Evolutionary conservation across 129 eudicot species (phyloP).

Genomic region (Rutidosis leptorrhynchoides): DNA sequence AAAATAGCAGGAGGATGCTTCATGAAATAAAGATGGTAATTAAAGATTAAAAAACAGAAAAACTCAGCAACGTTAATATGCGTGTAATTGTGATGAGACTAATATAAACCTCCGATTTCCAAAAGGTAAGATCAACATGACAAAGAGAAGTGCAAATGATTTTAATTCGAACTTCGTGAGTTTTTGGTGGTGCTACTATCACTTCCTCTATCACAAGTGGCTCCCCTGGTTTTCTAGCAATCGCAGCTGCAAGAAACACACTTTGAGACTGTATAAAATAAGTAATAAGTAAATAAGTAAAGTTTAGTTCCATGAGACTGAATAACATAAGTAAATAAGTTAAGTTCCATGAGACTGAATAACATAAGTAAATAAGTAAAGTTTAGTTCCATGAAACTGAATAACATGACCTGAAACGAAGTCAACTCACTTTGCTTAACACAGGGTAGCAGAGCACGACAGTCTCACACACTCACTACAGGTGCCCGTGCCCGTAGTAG

Average conservation of each 20-base stretch:
- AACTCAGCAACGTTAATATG: constrained; percentile 30
- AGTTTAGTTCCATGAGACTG: no score
- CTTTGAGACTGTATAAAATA: neutral
- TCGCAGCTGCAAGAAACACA: constrained; percentile 46
- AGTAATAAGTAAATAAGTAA: no score
- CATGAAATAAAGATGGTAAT: constrained; percentile 4
- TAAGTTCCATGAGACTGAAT: no score
- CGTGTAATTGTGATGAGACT: no score
- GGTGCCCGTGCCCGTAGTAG: no score
- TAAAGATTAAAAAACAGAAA: neutral
- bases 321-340: no score
- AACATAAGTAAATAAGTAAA: no score
- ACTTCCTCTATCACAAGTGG: constrained; percentile 58
- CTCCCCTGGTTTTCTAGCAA: constrained; percentile 51
- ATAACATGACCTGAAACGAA: no score
- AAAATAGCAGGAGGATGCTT: constrained; percentile 65
- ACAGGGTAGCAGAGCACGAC: no score
- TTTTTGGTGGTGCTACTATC: constrained; percentile 45
- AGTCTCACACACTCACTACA: no score
- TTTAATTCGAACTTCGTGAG: constrained; percentile 47
- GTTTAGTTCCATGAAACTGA: no score
- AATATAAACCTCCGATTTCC: constrained; percentile 40
- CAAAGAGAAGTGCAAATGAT: constrained; percentile 59
- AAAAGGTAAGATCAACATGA: constrained; percentile 46
- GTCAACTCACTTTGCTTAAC: no score